phyloP scores from a whole-genome alignment of 768 basidiomycete genomes.

The Trametes cinnabarina region DNA sequence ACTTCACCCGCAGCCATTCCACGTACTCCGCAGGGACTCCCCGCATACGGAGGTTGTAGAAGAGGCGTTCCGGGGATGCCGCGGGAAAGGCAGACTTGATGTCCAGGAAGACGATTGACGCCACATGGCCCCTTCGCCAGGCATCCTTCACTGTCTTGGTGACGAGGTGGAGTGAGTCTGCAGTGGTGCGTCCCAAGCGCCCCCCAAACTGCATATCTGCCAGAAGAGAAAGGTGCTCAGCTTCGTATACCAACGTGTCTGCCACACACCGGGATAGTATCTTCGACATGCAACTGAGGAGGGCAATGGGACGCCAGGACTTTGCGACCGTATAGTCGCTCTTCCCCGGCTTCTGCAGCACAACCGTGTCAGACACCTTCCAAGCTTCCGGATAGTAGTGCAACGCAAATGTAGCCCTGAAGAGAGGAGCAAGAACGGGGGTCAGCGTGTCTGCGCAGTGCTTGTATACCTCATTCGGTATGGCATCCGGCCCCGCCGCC shows the following conservation, averaged over 20 bases:
- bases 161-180: conserved; percentile 28
- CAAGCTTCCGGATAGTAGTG: too few relatives aligned
- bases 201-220: conserved; percentile 27
- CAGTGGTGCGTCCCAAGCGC: conserved; percentile 22
- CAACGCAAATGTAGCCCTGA: conserved; percentile 31
- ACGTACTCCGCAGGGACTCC: conserved; percentile 20
- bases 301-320: conserved; percentile 35
- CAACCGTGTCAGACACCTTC: too few relatives aligned
- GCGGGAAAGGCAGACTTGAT: conserved; percentile 38
- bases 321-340: too few relatives aligned
- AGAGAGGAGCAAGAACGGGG: conserved; percentile 30
- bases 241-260: conserved; percentile 8
- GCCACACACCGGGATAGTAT: conserved; percentile 25
- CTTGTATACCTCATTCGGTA: conserved; percentile 35
- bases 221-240: conserved; percentile 9
- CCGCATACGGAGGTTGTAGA: conserved; percentile 16
- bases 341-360: too few relatives aligned
- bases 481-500: conserved; percentile 28
- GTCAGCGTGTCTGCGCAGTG: conserved; percentile 26
- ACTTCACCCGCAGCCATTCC: conserved; percentile 19
- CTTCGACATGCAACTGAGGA: conserved; percentile 26
- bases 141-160: conserved; percentile 23
- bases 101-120: conserved; percentile 29
- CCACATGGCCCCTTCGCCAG: conserved; percentile 28
- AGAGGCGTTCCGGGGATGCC: too few relatives aligned